Conservation (phyloP, 345 rosid genomes). For the Reutealis trisperma region DNA sequence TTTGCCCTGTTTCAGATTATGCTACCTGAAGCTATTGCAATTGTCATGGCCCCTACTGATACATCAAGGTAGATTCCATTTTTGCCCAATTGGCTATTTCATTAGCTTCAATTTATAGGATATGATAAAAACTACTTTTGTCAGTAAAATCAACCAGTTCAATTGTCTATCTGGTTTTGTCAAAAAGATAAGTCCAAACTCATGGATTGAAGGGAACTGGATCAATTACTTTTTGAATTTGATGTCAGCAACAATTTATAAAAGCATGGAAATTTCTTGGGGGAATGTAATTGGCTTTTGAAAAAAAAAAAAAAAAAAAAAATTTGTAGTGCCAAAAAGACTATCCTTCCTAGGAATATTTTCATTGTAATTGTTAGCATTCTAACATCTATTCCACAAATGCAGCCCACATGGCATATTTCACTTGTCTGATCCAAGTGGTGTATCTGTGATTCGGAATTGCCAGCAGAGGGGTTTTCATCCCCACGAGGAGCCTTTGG, state of each 20-base stretch:
- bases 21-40: slow-evolving; percentile 91
- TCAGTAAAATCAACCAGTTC: background rate
- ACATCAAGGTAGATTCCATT: slow-evolving; percentile 50
- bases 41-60: slow-evolving; percentile 98
- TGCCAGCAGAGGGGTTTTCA: slow-evolving; percentile 98
- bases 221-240: background rate
- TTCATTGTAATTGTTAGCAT: background rate
- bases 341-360: background rate
- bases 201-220: background rate
- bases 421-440: slow-evolving; percentile 90
- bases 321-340: background rate
- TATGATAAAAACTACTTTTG: background rate
- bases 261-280: background rate
- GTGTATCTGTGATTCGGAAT: slow-evolving; percentile 80
- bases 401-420: slow-evolving; percentile 91
- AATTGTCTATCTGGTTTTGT: background rate
- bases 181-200: background rate
- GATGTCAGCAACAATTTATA: background rate
- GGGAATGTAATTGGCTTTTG: background rate
- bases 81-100: background rate
- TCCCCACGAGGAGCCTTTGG: slow-evolving; percentile 88
- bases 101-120: slow-evolving; percentile 5
- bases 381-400: background rate
- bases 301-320: background rate
- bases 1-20: slow-evolving; percentile 53